Percentiles rank a stretch among this genome's conserved stretches.
Evolutionary conservation across 2,329 filamentous ascomycete genomes (phyloP).

Genomic region (Fusarium citri): DNA sequence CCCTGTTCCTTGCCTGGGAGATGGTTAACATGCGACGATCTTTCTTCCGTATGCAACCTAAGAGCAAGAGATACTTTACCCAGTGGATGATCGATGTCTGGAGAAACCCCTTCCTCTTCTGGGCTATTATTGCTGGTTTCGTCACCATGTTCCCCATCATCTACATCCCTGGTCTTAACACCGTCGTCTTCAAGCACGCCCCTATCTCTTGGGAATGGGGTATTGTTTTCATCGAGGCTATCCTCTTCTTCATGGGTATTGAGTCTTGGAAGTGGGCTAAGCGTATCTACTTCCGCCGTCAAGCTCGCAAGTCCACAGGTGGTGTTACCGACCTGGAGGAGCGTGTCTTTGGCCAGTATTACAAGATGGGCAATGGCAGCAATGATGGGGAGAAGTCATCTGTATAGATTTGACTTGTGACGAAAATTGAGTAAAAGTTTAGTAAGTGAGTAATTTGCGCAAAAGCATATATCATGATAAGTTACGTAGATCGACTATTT

Average conservation of each 20-base stretch:
- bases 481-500: not conserved
- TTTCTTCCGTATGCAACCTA: constrained; percentile 79
- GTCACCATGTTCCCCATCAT: constrained; percentile 61
- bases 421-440: too few relatives aligned
- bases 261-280: constrained; percentile 70
- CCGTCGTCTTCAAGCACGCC: constrained; percentile 67
- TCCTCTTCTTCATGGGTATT: constrained; percentile 68
- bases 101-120: constrained; percentile 78
- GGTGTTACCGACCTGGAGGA: constrained; percentile 48
- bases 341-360: constrained; percentile 51
- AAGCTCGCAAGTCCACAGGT: constrained; percentile 39
- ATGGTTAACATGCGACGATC: constrained; percentile 76
- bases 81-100: constrained; percentile 75
- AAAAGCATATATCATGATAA: not conserved
- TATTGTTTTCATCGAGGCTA: constrained; percentile 64
- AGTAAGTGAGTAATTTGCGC: not conserved
- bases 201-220: constrained; percentile 72
- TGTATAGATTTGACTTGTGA: not conserved
- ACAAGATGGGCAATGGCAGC: constrained; percentile 36
- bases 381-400: constrained; percentile 30
- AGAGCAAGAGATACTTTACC: constrained; percentile 68
- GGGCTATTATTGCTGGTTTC: constrained; percentile 62
- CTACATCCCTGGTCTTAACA: constrained; percentile 70
- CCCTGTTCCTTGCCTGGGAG: constrained; percentile 81
- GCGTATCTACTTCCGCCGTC: constrained; percentile 56